phyloP scores from a whole-genome alignment of 78 protist species.

The Creolimax fragrantissima region DNA sequence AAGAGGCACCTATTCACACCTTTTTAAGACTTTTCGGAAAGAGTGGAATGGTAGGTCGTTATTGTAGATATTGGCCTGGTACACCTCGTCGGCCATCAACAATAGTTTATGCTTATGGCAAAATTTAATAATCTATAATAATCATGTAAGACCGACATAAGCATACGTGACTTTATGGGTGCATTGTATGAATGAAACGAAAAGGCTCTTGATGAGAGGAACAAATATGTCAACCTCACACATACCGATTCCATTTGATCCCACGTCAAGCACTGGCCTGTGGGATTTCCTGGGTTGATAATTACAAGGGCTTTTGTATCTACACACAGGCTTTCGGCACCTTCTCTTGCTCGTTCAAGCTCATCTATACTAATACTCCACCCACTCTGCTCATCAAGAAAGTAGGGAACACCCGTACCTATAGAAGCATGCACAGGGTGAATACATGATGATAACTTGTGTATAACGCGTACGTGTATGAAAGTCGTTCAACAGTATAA shows the following conservation, averaged over 20 bases:
- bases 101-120: conserved; percentile 56
- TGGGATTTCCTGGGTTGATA: conserved; percentile 99
- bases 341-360: conserved; percentile 27
- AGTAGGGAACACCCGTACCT: conserved; percentile 61
- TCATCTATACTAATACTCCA: conserved; percentile 51
- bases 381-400: conserved; percentile 56
- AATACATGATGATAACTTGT: neutral
- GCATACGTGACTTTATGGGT: neutral
- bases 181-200: neutral
- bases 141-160: neutral
- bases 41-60: conserved; percentile 65
- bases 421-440: neutral
- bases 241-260: conserved; percentile 10
- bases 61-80: conserved; percentile 91
- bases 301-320: conserved; percentile 76
- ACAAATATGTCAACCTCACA: no score
- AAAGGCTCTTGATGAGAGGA: no score
- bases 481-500: no score
- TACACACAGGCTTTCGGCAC: conserved; percentile 47
- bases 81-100: conserved; percentile 97
- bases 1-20: neutral
- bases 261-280: conserved; percentile 77
- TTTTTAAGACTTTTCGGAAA: conserved; percentile 62
- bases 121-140: conserved; percentile 50
- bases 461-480: no score